Conservation (phyloP, 2,329 filamentous ascomycete genomes). For the Clarireedia monteithiana region DNA sequence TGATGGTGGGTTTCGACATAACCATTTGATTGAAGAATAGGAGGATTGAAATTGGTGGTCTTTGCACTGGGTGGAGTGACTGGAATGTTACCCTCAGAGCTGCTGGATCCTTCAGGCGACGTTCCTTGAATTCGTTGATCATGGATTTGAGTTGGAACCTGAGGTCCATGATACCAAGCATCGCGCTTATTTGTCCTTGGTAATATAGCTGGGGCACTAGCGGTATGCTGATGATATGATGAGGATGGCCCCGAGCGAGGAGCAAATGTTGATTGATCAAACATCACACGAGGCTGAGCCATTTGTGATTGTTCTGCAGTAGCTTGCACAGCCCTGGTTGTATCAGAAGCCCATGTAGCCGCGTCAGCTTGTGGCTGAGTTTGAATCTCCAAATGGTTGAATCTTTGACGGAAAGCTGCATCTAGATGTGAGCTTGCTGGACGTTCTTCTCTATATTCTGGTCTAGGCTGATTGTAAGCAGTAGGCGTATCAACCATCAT, state of each 20-base stretch:
- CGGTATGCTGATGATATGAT: slow-evolving; percentile 44
- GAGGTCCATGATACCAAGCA: slow-evolving; percentile 61
- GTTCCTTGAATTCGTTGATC: slow-evolving; percentile 34
- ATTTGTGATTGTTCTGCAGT: slow-evolving; percentile 45
- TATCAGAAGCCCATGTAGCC: slow-evolving; percentile 51
- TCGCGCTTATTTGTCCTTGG: slow-evolving; percentile 57
- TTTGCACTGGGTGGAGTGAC: slow-evolving; percentile 40
- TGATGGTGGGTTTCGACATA: slow-evolving; percentile 35
- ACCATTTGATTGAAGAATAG: slow-evolving; percentile 43
- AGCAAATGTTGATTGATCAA: slow-evolving; percentile 41
- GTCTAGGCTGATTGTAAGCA: slow-evolving; percentile 6
- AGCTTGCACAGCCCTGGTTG: slow-evolving; percentile 45
- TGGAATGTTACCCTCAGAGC: slow-evolving; percentile 43
- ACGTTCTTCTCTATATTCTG: slow-evolving; percentile 38
- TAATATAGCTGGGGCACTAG: slow-evolving; percentile 51
- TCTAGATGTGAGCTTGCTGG: slow-evolving; percentile 48
- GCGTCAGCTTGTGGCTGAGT: slow-evolving; percentile 43
- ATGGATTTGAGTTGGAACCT: slow-evolving; percentile 24
- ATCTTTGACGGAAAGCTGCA: slow-evolving; percentile 54
- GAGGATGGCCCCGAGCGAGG: slow-evolving; percentile 22
- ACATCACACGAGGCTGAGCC: slow-evolving; percentile 41
- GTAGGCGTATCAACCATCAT: slow-evolving; percentile 60
- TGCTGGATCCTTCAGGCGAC: slow-evolving; percentile 47
- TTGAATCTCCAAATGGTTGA: slow-evolving; percentile 59
- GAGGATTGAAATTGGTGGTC: slow-evolving; percentile 42